A percentile compares a stretch with the other conserved stretches of the same genome.
These are phyloP conservation scores for Rhynchospora breviuscula DNA, from an alignment of 176 grass and related monocot genomes.

Conservation along the genomic window DNA sequence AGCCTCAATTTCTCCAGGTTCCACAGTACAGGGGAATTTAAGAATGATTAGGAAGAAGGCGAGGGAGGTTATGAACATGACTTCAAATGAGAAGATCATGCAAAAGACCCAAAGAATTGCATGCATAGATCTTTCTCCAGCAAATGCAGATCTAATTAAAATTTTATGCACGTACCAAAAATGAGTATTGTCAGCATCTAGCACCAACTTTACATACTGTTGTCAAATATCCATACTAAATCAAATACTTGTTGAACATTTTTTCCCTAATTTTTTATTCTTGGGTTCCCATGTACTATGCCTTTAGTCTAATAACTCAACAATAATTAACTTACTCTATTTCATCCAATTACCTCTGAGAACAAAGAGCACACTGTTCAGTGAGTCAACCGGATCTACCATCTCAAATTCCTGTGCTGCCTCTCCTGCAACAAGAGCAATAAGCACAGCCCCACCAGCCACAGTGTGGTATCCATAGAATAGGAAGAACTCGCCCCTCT, in stretches of 20 bases:
- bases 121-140: neutral
- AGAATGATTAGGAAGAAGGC: neutral
- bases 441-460: constrained; percentile 72
- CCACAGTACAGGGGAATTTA: neutral
- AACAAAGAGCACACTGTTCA: constrained; percentile 72
- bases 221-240: neutral
- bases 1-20: neutral
- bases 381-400: constrained; percentile 54
- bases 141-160: neutral
- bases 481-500: constrained; percentile 85
- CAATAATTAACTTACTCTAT: constrained; percentile 1
- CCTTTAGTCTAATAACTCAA: neutral
- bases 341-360: constrained; percentile 52
- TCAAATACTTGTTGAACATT: neutral
- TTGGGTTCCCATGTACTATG: neutral
- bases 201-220: neutral
- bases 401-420: constrained; percentile 80
- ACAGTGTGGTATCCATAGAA: constrained; percentile 96
- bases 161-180: neutral
- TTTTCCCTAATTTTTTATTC: neutral
- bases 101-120: neutral
- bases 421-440: constrained; percentile 86
- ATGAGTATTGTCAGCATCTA: neutral
- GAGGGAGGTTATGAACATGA: neutral
- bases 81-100: neutral